Evolutionary conservation across 805 yeast genomes (phyloP), one percentile per base, ranked within the genome.

Genomic region (Suhomyces pyralidae): DNA sequence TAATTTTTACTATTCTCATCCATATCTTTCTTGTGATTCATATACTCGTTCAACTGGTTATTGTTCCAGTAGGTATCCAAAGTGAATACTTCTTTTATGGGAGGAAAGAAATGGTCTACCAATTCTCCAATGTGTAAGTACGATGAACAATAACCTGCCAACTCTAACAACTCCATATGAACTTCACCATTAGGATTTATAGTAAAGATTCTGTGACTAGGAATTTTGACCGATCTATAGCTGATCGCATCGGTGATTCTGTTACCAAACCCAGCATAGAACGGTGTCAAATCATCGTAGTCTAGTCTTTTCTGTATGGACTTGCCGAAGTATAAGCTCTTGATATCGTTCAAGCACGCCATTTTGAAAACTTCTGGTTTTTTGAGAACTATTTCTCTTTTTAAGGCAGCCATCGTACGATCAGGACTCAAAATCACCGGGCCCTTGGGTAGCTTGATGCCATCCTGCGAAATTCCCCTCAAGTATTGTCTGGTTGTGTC

Each of bases 341-440:
- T 83, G 54, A 94, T 85, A 71, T 94, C 99, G 51, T 86, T 84
- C 55, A 94, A 74, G 69, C 98, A 93, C 1, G 99, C 96, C 92
- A 94, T 94, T 64, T 94, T 94, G 77, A 94, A 94, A n/a, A 94
- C 94, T 69, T 94, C 98, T 0, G 99, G 99, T 65, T 93, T 93
- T 59, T 92, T 90, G 64, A 93, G 72, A 45, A 94, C 93, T 25
- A 94, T 96, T 66, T 94, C 99, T 57, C 99, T 79, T 61, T 82
- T 81, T 51, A 94, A 73, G 0, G 99, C 99, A 3, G 98, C 98
- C 75, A 94, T 90, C 0, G 98, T 93, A 60, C 99, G 72, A 70
- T 94, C 99, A 0, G 99, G 99, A 34, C 96, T 88, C 49, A 94
- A 73, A 43, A 94, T 90, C 10, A 94, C 99, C 0, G 99, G 99